Conservation (phyloP, 257 asterid genomes). For the Nicotiana otophora region DNA sequence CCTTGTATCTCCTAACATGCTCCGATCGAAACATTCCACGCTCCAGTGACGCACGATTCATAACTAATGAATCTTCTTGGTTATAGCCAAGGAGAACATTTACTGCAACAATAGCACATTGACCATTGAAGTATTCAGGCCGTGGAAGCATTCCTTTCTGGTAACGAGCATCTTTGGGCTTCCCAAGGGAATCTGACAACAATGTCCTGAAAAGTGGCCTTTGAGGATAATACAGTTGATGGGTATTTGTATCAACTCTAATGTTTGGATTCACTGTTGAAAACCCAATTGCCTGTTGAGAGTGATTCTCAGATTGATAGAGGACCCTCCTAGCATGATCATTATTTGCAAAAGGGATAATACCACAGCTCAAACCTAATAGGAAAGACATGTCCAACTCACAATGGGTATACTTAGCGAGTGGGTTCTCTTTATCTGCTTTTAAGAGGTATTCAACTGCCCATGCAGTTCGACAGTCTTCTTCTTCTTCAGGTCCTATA, state of each 20-base stretch:
- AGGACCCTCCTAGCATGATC: conserved; percentile 87
- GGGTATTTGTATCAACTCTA: conserved; percentile 77
- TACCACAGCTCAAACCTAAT: conserved; percentile 78
- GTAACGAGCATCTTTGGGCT: conserved; percentile 35
- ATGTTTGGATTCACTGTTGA: conserved; percentile 63
- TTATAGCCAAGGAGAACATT: conserved; percentile 92
- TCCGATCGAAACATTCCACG: conserved; percentile 95
- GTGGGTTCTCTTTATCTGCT: conserved; percentile 53
- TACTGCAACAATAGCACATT: conserved; percentile 88
- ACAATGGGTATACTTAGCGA: conserved; percentile 65
- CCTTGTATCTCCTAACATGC: conserved; percentile 74
- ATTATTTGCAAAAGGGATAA: conserved; percentile 86
- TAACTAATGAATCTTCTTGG: conserved; percentile 96
- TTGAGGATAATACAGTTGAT: conserved; percentile 83
- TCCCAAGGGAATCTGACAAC: conserved; percentile 84
- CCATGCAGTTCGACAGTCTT: conserved; percentile 89
- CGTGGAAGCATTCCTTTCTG: conserved; percentile 62
- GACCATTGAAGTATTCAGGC: conserved; percentile 86
- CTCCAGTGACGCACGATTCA: conserved; percentile 89
- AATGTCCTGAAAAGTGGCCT: conserved; percentile 71
- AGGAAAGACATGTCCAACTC: conserved; percentile 80
- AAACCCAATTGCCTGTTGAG: conserved; percentile 93
- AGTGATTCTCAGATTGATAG: conserved; percentile 92
- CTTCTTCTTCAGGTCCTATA: conserved; percentile 94
- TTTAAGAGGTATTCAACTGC: conserved; percentile 51